A percentile compares a stretch with the other conserved stretches of the same genome.
These are phyloP conservation scores for Phaseolus coccineus DNA, from an alignment of 331 rosid species.

Conservation along the genomic window DNA sequence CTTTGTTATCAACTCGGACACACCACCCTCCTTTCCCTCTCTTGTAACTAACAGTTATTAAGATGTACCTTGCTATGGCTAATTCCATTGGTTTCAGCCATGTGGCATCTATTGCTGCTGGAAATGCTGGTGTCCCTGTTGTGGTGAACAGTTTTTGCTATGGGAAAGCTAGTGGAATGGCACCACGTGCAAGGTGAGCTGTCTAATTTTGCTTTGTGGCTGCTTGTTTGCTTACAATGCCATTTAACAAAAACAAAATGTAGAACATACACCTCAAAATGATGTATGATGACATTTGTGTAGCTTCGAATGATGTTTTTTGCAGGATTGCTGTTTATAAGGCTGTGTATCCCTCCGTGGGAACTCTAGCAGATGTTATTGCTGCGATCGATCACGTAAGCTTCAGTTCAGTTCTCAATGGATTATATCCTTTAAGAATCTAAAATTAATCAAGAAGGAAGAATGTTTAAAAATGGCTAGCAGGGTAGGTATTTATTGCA, in stretches of 20 bases:
- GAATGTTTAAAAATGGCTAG: neutral
- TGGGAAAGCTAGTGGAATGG: constrained; percentile 87
- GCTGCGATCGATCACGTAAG: constrained; percentile 87
- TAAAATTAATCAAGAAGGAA: constrained; percentile 11
- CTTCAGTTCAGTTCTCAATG: neutral
- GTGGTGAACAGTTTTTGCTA: constrained; percentile 68
- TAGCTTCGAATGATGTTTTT: neutral
- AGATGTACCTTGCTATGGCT: constrained; percentile 9
- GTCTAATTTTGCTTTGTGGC: neutral
- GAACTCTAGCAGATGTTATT: constrained; percentile 71
- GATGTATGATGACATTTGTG: neutral
- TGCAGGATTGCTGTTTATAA: constrained; percentile 89
- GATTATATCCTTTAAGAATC: neutral
- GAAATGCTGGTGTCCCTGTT: constrained; percentile 82
- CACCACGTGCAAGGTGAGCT: constrained; percentile 78
- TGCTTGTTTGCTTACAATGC: neutral
- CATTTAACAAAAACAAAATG: too few relatives aligned
- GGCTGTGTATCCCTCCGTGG: constrained; percentile 77
- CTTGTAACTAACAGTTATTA: neutral
- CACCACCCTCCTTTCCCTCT: neutral
- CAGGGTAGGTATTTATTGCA: too few relatives aligned
- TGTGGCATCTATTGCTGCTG: constrained; percentile 88
- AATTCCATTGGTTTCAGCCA: constrained; percentile 60
- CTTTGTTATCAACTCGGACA: neutral
- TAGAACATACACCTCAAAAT: neutral